Conservation (phyloP, 495 filamentous ascomycete species). For the Bathelium albidoporum region DNA sequence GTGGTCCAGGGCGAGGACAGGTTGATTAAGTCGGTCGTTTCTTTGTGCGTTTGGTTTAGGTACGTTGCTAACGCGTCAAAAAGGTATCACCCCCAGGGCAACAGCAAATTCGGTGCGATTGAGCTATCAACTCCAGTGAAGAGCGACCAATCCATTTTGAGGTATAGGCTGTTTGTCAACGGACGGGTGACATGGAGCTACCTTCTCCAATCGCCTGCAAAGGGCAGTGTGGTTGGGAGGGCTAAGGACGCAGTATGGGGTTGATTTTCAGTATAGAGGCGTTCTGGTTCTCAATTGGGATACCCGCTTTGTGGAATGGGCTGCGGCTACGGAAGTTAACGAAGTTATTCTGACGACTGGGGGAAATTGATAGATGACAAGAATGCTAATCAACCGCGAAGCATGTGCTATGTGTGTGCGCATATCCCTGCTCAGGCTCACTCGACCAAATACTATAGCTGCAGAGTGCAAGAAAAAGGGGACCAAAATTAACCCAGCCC, state of each 20-base stretch:
- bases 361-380: too few relatives aligned
- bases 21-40: slow-evolving; percentile 18
- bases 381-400: background rate
- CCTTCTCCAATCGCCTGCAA: slow-evolving; percentile 27
- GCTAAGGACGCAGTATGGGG: slow-evolving; percentile 33
- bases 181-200: slow-evolving; percentile 63
- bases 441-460: too few relatives aligned
- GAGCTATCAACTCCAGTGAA: slow-evolving; percentile 52
- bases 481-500: too few relatives aligned
- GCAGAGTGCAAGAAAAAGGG: too few relatives aligned
- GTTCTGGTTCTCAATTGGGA: background rate
- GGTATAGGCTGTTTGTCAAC: slow-evolving; percentile 75
- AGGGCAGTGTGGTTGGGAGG: slow-evolving; percentile 19
- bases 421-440: too few relatives aligned
- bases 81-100: slow-evolving; percentile 74
- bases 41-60: background rate
- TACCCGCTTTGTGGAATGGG: background rate
- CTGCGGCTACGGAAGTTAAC: too few relatives aligned
- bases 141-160: slow-evolving; percentile 45
- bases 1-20: background rate
- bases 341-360: too few relatives aligned
- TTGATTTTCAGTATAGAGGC: slow-evolving; percentile 9
- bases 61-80: background rate
- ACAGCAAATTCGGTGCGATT: slow-evolving; percentile 85
- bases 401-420: too few relatives aligned